Base-by-base conservation (phyloP, 2,329 filamentous ascomycete genomes). In the Pyrenophora seminiperda region DNA sequence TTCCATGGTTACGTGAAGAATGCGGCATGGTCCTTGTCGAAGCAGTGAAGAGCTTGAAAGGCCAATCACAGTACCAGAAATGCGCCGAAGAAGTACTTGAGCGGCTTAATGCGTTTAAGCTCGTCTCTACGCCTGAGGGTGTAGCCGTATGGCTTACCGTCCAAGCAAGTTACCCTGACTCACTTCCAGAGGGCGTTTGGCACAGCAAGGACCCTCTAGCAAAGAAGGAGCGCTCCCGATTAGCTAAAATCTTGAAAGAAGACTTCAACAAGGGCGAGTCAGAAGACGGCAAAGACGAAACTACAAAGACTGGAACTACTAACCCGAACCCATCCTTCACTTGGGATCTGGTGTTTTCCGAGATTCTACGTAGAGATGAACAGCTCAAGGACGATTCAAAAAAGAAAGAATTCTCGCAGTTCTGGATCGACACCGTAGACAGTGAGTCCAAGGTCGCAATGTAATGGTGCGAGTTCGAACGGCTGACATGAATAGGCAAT, bases 371-470 rank as follows among this genome's bases (percentile, higher is more conserved):
- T 14, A 58, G 67, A 43, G 62, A 71, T 41, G 48, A 56, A 15
- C 38, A 53, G 10, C 36, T 34, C 55, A 48, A 66, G 58, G 50
- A 59, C 53, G 45, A 70, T 66, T 47, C 64, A 58, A 34, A 76
- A 68, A 57, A 71, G 53, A 66, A 70, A 4, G 75, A 78, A 18
- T 91, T 96, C 67, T 79, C 81, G 39, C 83, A 88, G 38, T 95
- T 97, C 68, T 97, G 93, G 92, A 84, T 83, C 32, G 86, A 90
- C 36, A 86, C 90, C 47, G 87, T 97, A 52, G 92, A 97, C 73
- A 89, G 89, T 91, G 74, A 77, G 86, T 78, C 50, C n/a, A 47
- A 19, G 2, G 19, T n/a, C 22, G 11, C 2, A 7, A 17, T 15
- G 11, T 31, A 17, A 18, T 9, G 4, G 24, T 11, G 7, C 34